Evolutionary conservation across 148 eudicot genomes (phyloP), one percentile per base, ranked within the genome.

Genomic region (Salicornia ramosissima): DNA sequence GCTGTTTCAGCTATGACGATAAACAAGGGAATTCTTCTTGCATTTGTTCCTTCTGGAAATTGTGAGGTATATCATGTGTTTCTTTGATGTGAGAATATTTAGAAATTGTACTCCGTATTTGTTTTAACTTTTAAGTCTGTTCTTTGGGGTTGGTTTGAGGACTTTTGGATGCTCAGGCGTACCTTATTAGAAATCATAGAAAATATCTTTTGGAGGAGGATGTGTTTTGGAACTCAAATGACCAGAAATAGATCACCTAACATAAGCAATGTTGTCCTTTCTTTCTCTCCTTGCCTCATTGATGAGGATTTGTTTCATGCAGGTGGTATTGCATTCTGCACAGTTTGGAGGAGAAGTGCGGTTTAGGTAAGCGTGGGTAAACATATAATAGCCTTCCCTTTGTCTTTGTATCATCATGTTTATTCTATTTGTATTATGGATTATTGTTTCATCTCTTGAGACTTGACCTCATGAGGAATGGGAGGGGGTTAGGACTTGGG

Each of bases 1-100:
- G 80, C 74, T 56, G 99, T 94, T 79, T 88, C 96, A 22, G 97
- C 99, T 58, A 91, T 94, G 96, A 86, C 97, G 21, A 85, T 94
- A 65, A 86, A 90, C 71, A 80, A 77, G 87, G 99, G 99, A 29
- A 80, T 91, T 69, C 85, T 94, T 71, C 92, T 94, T 58, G 99
- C 97, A 7, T 91, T 94, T 85, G 93, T 94, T 73, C 96, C 97
- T 75, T 91, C 97, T 74, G 78, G 77, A 43, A 88, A 82, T 75
- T 76, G 90, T 68, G 87, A 91, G 97, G 99, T 91, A 70, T 51
- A 51, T 12, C 52, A 30, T 68, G 50, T 63, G 60, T 70, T 61
- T 56, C 28, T 50, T 7, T 19, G 7, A 26, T 12, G 16, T 16
- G 10, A 26, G 16, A 6, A 8, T 24, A 12, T 36, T 36, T 36